Base-by-base conservation (phyloP, 257 asterid genomes). In the Capsicum pubescens region DNA sequence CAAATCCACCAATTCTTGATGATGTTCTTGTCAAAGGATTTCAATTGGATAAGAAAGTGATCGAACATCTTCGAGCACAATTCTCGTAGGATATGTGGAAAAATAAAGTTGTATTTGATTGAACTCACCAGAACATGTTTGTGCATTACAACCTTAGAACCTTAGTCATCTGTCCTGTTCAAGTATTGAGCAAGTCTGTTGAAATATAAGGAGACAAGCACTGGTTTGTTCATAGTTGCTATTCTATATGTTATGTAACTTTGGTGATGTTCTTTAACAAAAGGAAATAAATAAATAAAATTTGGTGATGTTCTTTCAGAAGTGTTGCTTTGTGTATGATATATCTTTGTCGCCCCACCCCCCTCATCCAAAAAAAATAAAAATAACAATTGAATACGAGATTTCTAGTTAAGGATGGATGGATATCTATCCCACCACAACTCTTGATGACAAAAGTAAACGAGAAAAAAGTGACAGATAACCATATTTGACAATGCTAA, bases 1-100 rank as follows among this genome's bases (percentile, higher is more conserved):
- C 84, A 44, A 66, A 21, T 32, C 84, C 84, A 52, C 77, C 76
- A 81, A 81, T 81, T 81, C 59, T 66, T 42, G 77, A 81, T 0
- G 84, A 81, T 46, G 84, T 63, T 63, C 84, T 81, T 66, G 58
- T 66, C 21, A 81, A 81, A 81, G 84, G 60, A 12, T 81, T 81
- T 52, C 84, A 54, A 46, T 52, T 81, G 32, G 76, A 81, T 66
- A 81, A 81, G 72, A 59, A 81, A 60, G 84, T 81, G 1, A 9
- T 81, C 1, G 9, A 59, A 14, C 74, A 81, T 81, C 84, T 81
- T 81, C 61, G 74, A 81, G 71, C 84, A 13, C 84, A 77, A 17
- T 77, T 77, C 32, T 54, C 81, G 9, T 42, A 69, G 78, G 21
- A 9, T 61, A 19, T 61, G 35, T 60, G 19, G 9, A 2, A 4